Base-by-base conservation (phyloP, 371 early-diverging fungal genomes). In the Mortierella sp. region DNA sequence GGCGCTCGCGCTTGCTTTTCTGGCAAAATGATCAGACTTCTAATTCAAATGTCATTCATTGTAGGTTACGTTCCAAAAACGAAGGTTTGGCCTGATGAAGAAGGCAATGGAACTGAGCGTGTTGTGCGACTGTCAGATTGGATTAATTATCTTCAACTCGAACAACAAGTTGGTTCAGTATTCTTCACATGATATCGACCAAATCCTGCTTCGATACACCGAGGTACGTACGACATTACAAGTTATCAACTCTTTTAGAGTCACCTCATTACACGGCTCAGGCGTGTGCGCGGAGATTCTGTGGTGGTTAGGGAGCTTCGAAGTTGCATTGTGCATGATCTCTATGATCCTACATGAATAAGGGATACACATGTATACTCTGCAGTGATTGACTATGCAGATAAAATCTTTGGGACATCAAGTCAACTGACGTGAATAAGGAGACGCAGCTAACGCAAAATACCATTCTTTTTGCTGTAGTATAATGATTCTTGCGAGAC, bases 51-150 rank as follows among this genome's bases (percentile, higher is more conserved):
- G 22, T 19, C 4, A 62, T 62, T 59, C n/a, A 59, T 59, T 59
- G 32, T 70, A 95, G 91, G 97, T 98, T 58, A 98, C 99, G n/a
- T 99, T 99, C 87, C 89, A 95, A 66, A 99, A 99, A 85, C 91
- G 99, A 80, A 98, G 99, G 85, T 92, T 94, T 69, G 99, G 99
- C 21, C 88, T 99, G 58, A 97, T 99, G 96, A 99, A 99, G 86
- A 99, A 99, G 86, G 99, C 99, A 4, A 97, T 96, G 86, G 99
- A 99, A 85, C 92, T 99, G 53, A 94, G 94, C 77, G 96, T 97
- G 5, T 90, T 99, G 24, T 99, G 99, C 87, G 96, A 96, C 77
- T 96, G 98, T 84, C 97, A 99, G 84, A 95, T 99, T 65, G 97
- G 95, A 4, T 86, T 98, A 47, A 94, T 98, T 65, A 96, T 98